Evolutionary conservation across 1,284 basidiomycete species (phyloP).

Genomic region (Entoloma clypeatum): DNA sequence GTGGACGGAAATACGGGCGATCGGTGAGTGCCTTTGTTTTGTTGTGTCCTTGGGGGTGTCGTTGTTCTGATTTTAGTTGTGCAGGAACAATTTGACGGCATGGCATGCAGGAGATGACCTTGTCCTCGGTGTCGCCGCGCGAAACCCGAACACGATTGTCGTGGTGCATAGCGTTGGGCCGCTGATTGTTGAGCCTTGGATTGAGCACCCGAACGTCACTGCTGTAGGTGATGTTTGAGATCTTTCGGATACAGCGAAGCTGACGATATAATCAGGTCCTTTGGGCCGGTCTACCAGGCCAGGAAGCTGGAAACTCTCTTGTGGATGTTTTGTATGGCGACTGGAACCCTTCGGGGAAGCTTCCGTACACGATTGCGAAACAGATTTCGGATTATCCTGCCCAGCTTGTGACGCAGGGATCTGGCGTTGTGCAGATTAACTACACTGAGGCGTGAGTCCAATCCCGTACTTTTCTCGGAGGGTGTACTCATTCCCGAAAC

Average conservation of each 20-base stretch:
- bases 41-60: too few relatives aligned
- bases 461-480: too few relatives aligned
- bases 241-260: too few relatives aligned
- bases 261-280: too few relatives aligned
- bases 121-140: slow-evolving; percentile 52
- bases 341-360: slow-evolving; percentile 56
- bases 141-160: slow-evolving; percentile 79
- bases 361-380: slow-evolving; percentile 61
- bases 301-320: slow-evolving; percentile 60
- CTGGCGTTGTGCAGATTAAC: too few relatives aligned
- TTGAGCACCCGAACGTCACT: slow-evolving; percentile 70
- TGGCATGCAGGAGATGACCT: slow-evolving; percentile 76
- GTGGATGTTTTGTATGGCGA: slow-evolving; percentile 53
- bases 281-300: slow-evolving; percentile 59
- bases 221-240: too few relatives aligned
- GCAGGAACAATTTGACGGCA: slow-evolving; percentile 72
- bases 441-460: too few relatives aligned
- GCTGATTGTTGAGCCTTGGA: slow-evolving; percentile 72
- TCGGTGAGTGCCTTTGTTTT: slow-evolving; percentile 31
- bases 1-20: slow-evolving; percentile 77
- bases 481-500: too few relatives aligned
- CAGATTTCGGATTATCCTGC: too few relatives aligned
- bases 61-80: background rate
- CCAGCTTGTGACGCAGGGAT: too few relatives aligned
- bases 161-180: slow-evolving; percentile 78